phyloP scores from a whole-genome alignment of 768 basidiomycete species.

The Suillus sp. region DNA sequence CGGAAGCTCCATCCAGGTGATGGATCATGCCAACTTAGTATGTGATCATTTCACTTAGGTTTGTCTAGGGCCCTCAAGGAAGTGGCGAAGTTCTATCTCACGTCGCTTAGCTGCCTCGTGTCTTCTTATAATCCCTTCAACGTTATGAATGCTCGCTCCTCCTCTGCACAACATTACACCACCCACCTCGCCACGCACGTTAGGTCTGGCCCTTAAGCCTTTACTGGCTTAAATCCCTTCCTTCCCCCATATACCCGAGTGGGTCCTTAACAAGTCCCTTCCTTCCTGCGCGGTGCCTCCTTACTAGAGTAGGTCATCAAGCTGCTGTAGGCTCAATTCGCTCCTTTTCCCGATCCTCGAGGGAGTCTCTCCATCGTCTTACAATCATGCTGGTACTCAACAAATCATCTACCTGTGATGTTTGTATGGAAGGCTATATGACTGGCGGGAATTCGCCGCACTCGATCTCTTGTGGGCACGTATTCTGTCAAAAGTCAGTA shows the following conservation, averaged over 20 bases:
- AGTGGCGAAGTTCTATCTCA: conserved; percentile 31
- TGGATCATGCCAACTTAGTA: conserved; percentile 4
- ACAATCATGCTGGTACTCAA: conserved; percentile 67
- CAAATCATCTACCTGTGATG: conserved; percentile 69
- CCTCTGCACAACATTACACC: conserved; percentile 27
- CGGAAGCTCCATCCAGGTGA: conserved; percentile 15
- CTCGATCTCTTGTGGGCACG: conserved; percentile 71
- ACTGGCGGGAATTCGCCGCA: conserved; percentile 57
- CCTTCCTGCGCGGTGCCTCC: conserved; percentile 5
- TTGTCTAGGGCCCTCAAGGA: conserved; percentile 12
- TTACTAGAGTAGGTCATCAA: neutral
- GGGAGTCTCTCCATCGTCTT: conserved; percentile 15
- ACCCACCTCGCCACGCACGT: conserved; percentile 32
- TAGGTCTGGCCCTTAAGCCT: conserved; percentile 27
- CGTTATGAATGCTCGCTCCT: conserved; percentile 22
- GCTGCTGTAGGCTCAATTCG: neutral
- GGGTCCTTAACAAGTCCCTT: conserved; percentile 41
- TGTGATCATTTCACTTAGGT: conserved; percentile 3
- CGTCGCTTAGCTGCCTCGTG: conserved; percentile 40
- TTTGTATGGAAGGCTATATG: conserved; percentile 69
- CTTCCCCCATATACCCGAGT: conserved; percentile 21
- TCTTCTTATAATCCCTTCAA: conserved; percentile 36
- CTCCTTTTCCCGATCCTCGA: conserved; percentile 19
- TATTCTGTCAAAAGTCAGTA: conserved; percentile 55
- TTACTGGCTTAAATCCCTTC: conserved; percentile 23